A percentile compares a stretch with the other conserved stretches of the same genome.
Conservation (phyloP, 805 yeast species). For the Ogataea salicorniae region DNA sequence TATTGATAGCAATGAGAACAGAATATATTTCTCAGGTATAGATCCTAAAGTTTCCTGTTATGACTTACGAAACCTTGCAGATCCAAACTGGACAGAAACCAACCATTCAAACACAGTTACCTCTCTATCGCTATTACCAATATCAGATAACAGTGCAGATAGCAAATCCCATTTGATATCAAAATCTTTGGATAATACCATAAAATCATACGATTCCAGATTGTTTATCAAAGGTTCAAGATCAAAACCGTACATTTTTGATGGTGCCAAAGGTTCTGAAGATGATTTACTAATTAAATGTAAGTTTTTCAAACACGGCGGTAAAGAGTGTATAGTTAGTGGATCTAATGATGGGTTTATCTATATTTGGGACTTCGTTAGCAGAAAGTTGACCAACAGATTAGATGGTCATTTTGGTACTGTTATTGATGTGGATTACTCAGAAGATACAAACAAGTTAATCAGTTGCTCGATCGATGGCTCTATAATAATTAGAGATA, state of each 20-base stretch:
- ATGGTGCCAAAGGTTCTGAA: constrained; percentile 51
- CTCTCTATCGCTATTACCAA: constrained; percentile 36
- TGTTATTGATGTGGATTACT: constrained; percentile 53
- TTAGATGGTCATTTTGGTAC: constrained; percentile 57
- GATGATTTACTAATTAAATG: constrained; percentile 51
- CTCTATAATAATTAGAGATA: constrained; percentile 42
- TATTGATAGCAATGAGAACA: constrained; percentile 33
- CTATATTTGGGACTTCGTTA: constrained; percentile 55
- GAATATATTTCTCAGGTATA: constrained; percentile 57
- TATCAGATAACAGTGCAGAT: constrained; percentile 18
- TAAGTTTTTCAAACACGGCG: constrained; percentile 34
- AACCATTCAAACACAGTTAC: constrained; percentile 50
- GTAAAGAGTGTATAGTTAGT: constrained; percentile 36
- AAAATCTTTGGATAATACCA: constrained; percentile 51
- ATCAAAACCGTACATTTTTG: constrained; percentile 42
- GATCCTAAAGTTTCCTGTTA: constrained; percentile 59
- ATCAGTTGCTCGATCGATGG: constrained; percentile 55
- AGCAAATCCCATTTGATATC: constrained; percentile 41
- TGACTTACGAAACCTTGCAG: constrained; percentile 44
- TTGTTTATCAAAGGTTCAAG: constrained; percentile 33
- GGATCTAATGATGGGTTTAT: constrained; percentile 61
- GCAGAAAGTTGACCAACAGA: constrained; percentile 43
- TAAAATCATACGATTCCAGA: constrained; percentile 53
- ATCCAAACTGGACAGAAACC: constrained; percentile 42
- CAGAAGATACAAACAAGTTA: constrained; percentile 29